Evolutionary conservation across 352 stramenopile genomes (phyloP).

Genomic region (Globisporangium sylvaticum): DNA sequence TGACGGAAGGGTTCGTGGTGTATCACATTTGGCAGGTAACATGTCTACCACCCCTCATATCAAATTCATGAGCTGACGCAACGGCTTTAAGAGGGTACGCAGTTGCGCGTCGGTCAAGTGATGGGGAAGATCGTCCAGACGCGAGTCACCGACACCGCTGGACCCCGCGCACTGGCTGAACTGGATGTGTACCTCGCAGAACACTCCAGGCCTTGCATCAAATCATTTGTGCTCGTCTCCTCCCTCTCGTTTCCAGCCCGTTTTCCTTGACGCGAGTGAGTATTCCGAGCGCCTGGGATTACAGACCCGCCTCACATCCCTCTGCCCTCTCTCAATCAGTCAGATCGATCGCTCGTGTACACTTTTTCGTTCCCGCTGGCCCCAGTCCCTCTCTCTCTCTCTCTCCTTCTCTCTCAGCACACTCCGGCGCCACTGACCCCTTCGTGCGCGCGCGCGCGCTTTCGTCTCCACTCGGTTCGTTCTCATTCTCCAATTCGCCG

Average conservation of each 20-base stretch:
- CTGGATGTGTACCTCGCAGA: neutral
- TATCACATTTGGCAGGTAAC: no score
- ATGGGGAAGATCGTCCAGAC: no score
- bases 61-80: no score
- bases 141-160: no score
- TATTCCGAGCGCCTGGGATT: neutral
- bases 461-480: neutral
- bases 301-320: neutral
- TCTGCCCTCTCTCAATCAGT: neutral
- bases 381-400: no score
- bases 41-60: no score
- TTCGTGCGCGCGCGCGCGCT: neutral
- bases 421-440: neutral
- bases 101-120: no score
- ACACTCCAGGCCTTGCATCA: neutral
- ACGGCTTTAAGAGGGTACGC: no score
- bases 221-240: neutral
- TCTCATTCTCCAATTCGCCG: neutral
- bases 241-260: neutral
- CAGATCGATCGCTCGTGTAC: neutral
- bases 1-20: no score
- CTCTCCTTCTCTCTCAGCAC: no score
- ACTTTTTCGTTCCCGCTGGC: neutral
- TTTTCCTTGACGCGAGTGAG: neutral
- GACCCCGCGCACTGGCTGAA: no score